Base-by-base conservation (phyloP, 1,284 basidiomycete genomes). In the Anthracocystis panici-leucophaei region DNA sequence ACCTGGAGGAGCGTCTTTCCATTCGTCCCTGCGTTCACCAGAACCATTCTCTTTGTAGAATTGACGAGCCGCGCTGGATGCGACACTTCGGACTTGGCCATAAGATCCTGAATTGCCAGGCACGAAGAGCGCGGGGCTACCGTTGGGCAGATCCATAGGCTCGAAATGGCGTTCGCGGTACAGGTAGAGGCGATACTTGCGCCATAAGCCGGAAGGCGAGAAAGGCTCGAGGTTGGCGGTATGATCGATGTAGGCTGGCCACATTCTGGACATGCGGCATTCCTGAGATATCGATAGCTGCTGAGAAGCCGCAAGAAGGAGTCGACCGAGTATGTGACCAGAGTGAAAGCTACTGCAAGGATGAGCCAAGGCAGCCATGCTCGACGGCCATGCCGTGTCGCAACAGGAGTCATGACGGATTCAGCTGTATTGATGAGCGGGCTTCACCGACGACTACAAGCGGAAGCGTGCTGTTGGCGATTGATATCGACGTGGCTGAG, bases 211-310 rank as follows among this genome's bases (percentile, higher is more conserved):
- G 31, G 90, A 91, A 90, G 92, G 90, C 16, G 89, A 87, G 61
- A 86, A 93, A 87, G 82, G 55, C 5, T 81, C 77, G 27, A 81
- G 68, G 38, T 71, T 61, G 46, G 62, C 68, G 20, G 75, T 73
- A 38, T 91, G 88, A 42, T 93, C 86, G 27, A 85, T 64, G 85
- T 98, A 99, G 6, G 92, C 92, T 0, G 95, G 96, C 5, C 90
- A 92, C 97, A 99, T 99, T 88, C 91, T 95, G 66, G 94, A 94
- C 96, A 99, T 99, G 58, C 93, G 91, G 86, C 96, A 99, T 89
- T 78, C 70, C 41, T 79, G 77, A n/a, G 60, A 54, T 27, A 80
- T 55, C 10, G 51, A 57, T 5, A 84, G 77, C 41, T 65, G 65
- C 14, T 56, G 40, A 80, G 72, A 2, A 83, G 66, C 4, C 50